Conservation (phyloP, 306 rosid species). For the Luffa acutangula region DNA sequence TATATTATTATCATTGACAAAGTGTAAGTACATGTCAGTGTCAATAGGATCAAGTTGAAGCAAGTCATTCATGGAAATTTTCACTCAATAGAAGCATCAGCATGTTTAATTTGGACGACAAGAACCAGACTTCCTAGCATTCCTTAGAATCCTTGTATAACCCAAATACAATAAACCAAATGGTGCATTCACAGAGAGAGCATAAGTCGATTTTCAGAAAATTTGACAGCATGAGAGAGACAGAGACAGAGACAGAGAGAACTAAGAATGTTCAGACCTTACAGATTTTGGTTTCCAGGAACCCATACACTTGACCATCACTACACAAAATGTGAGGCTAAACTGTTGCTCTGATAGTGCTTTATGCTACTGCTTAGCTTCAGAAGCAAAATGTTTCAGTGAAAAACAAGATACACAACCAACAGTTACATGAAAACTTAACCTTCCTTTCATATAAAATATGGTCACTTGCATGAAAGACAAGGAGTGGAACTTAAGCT, state of each 20-base stretch:
- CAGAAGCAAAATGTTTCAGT: too few species aligned
- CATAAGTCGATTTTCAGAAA: not conserved
- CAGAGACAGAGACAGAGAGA: too few species aligned
- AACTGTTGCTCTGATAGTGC: too few species aligned
- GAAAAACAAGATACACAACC: too few species aligned
- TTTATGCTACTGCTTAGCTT: too few species aligned
- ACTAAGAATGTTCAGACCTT: constrained; percentile 32
- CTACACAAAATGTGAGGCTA: not conserved
- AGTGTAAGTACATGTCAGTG: not conserved
- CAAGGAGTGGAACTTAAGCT: too few species aligned
- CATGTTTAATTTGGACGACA: not conserved
- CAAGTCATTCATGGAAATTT: not conserved
- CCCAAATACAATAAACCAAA: too few species aligned
- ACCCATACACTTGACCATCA: not conserved
- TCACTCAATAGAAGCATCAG: not conserved
- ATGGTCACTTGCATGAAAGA: too few species aligned
- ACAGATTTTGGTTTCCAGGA: not conserved
- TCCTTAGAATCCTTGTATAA: too few species aligned
- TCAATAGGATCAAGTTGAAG: constrained; percentile 3
- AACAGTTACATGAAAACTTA: too few species aligned
- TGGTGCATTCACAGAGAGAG: not conserved
- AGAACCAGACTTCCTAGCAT: not conserved
- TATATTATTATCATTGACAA: not conserved
- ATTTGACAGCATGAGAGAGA: not conserved
- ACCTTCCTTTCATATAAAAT: too few species aligned